These are phyloP conservation scores for Plasmodiophora brassicae DNA, from an alignment of 208 protist genomes.

Conservation along the genomic window DNA sequence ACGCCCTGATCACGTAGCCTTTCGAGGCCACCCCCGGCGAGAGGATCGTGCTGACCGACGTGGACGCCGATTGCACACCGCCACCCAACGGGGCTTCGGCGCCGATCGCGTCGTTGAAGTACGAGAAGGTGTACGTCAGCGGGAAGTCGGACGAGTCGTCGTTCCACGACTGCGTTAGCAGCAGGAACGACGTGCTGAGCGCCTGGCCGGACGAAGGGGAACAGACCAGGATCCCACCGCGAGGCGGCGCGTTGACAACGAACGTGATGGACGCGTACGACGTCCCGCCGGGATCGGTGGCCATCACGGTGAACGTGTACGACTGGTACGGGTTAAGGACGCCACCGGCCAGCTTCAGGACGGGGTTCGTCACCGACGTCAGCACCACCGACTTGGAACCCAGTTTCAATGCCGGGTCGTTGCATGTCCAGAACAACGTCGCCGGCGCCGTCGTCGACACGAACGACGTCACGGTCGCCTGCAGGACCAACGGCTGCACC, in stretches of 20 bases:
- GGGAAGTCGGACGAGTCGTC: conserved; percentile 4
- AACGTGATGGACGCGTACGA: not conserved
- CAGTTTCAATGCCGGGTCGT: not conserved
- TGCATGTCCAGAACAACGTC: not conserved
- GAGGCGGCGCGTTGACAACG: not conserved
- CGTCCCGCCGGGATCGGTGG: not conserved
- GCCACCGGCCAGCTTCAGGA: not conserved
- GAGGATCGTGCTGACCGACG: not conserved
- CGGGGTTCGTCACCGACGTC: not conserved
- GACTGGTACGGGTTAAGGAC: not conserved
- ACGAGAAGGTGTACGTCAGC: not conserved
- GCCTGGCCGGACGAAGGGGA: not conserved
- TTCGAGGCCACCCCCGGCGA: not conserved
- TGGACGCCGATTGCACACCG: not conserved
- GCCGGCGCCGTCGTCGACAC: not conserved
- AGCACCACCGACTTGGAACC: not conserved
- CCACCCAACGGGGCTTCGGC: not conserved
- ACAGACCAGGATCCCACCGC: not conserved
- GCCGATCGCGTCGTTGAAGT: not conserved
- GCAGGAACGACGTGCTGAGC: not conserved
- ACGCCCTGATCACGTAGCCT: not conserved
- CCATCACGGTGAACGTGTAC: not conserved
- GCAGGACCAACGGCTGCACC: not conserved
- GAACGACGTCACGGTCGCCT: not conserved
- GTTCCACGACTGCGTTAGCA: not conserved